Base-by-base conservation (phyloP, 352 stramenopile genomes). In the Globisporangium paroecandrum region DNA sequence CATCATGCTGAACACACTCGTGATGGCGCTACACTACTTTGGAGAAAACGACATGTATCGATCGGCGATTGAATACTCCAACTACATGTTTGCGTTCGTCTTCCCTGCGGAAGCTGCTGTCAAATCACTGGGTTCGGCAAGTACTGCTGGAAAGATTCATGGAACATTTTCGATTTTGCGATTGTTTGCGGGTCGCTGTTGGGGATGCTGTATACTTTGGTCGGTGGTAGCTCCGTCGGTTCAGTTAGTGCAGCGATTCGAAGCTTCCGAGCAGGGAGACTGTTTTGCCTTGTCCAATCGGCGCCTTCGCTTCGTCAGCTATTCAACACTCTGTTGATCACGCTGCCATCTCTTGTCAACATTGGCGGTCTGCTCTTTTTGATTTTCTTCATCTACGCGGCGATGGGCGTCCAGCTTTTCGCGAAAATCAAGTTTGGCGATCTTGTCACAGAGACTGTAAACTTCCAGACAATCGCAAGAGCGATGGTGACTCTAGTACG, bases 321-420 rank as follows among this genome's bases (percentile, higher is more conserved):
- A 22, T 91, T 97, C 68, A 94, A 96, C 62, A 97, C 93, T 5
- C 78, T 98, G 36, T 43, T 98, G 13, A 80, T 86, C 24, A 92
- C 88, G 20, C 58, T 98, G 38, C 93, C 92, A 27, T 90, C 82
- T 1, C 85, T 96, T 27, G 81, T 81, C 22, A 97, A 96, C 71
- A 96, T 98, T 43, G 89, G 81, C 8, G 79, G 77, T 10, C 70
- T 98, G 4, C 71, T 98, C 9, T 88, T 96, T 24, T 69, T 98
- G 4, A 67, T 98, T 4, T 93, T 97, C 66, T 98, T 97, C 69
- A 97, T 98, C 68, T 98, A 96, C 58, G 87, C 90, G 27, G 87
- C 93, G 2, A 81, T 97, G 72, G 90, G 90, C 3, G 83, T 98
- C 2, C 88, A 98, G 68, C 76, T 98, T 18, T 98, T 97, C 66